Evolutionary conservation across 371 early-diverging fungal genomes (phyloP), one percentile per base, ranked within the genome.

Genomic region (Rhizomucor miehei): DNA sequence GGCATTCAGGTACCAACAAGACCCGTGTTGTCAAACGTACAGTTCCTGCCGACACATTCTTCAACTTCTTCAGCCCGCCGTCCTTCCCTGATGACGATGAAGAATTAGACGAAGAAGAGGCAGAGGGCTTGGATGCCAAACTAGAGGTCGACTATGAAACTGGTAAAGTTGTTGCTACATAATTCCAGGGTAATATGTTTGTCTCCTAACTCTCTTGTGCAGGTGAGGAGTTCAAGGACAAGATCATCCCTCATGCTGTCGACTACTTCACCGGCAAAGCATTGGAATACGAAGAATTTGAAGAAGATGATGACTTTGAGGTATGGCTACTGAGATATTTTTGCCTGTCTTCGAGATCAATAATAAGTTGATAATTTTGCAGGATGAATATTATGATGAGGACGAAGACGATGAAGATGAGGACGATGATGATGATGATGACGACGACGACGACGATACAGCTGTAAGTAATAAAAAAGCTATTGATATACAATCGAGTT

Each of bases 241-340:
- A 89, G 73, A 71, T 98, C 54, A 87, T 97, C 54, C 96, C 99
- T 54, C 87, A 87, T 64, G 99, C 98, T 54, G 79, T 98, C 52
- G 93, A 95, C 73, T 97, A 95, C 90, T 98, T 96, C 81, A 97
- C 97, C 16, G 98, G 99, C 63, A 90, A 91, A 78, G 97, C 98
- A 43, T 81, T 95, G 41, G 84, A 87, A 56, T 88, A 85, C 66
- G 88, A 85, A 61, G 89, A 86, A 54, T 75, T 81, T 47, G 81
- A 73, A 13, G 85, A 80, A 46, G 86, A 86, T 44, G 89, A 84
- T 48, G 86, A 85, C 49, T 84, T 85, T 45, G 89, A 86, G 48
- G 91, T 41, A 41, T 16, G 41, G 6, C 6, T n/a, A n/a, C n/a
- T n/a, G n/a, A n/a, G n/a, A n/a, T n/a, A n/a, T n/a, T n/a, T n/a